Base-by-base conservation (phyloP, 2,329 filamentous ascomycete genomes). In the Neofusicoccum parvum region DNA sequence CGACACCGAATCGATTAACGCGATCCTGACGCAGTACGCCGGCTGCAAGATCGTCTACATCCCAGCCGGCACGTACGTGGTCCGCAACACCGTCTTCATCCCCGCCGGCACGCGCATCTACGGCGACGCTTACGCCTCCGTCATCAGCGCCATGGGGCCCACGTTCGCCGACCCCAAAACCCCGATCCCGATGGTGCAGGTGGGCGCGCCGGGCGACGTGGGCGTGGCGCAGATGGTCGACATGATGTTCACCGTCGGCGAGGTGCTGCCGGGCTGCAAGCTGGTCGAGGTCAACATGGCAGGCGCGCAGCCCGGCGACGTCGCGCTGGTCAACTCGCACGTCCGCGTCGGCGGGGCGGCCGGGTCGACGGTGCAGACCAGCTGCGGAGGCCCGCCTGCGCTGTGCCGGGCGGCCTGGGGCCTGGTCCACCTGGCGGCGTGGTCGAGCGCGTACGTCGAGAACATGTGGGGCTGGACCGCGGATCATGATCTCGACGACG, bases 401-500 rank as follows among this genome's bases (percentile, higher is more conserved):
- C 62, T 70, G 12, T 79, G 76, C 65, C 67, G 72, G 15, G 75
- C 73, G 7, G 77, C 72, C 9, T 65, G 64, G 64, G 49, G 58
- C 4, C 72, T 84, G 62, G 71, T 88, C 39, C 84, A 88, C 69
- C 74, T 87, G 11, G 80, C 80, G 0, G 67, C 73, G 9, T 75
- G 74, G 0, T 80, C 80, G 0, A 81, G 81, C 1, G 80, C 80
- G 11, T 86, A 86, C 68, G 78, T 86, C 50, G 85, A 87, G 70
- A 85, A 84, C 67, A 77, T 80, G 66, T 86, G 82, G 84, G 80
- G 80, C 70, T 85, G 83, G 82, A 80, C 81, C 1, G 82, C 83
- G 1, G 85, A 87, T 68, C 85, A 87, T 74, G 81, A 82, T 66
- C 76, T 87, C 15, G 78, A 81, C 54, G 15, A 20, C 15, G 37